These are phyloP conservation scores for Cercophora newfieldiana DNA, from an alignment of 495 filamentous ascomycete species.

Conservation along the genomic window DNA sequence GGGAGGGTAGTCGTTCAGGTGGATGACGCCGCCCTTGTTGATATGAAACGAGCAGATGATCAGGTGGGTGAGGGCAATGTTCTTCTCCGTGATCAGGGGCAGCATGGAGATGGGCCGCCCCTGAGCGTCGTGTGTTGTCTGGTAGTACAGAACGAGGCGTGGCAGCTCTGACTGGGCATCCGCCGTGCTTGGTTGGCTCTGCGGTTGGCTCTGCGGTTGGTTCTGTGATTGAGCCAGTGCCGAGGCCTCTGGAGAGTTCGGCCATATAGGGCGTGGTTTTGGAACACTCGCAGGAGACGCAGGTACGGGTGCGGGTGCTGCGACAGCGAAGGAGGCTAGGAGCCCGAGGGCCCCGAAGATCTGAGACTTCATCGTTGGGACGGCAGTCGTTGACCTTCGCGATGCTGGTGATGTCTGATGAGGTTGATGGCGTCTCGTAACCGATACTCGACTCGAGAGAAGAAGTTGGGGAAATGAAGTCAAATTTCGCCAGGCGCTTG, in stretches of 20 bases:
- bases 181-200: not conserved
- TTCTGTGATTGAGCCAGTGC: not conserved
- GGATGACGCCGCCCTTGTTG: slow-evolving; percentile 57
- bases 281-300: not conserved
- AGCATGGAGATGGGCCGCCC: slow-evolving; percentile 68
- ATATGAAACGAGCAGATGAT: slow-evolving; percentile 78
- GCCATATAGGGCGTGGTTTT: not conserved
- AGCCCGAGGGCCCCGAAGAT: not conserved
- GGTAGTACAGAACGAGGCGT: slow-evolving; percentile 66
- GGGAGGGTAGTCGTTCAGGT: slow-evolving; percentile 73
- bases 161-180: slow-evolving; percentile 23
- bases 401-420: too few relatives aligned
- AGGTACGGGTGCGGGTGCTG: not conserved
- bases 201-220: not conserved
- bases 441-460: too few relatives aligned
- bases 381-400: too few relatives aligned
- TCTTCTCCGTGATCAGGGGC: slow-evolving; percentile 62
- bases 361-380: not conserved
- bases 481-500: too few relatives aligned
- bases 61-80: slow-evolving; percentile 61
- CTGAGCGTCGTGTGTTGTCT: slow-evolving; percentile 60
- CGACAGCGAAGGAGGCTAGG: not conserved
- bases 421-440: not conserved
- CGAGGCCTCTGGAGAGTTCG: not conserved
- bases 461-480: too few relatives aligned